Base-by-base conservation (phyloP, 108 stramenopile species). In the Craspedostauros australis region DNA sequence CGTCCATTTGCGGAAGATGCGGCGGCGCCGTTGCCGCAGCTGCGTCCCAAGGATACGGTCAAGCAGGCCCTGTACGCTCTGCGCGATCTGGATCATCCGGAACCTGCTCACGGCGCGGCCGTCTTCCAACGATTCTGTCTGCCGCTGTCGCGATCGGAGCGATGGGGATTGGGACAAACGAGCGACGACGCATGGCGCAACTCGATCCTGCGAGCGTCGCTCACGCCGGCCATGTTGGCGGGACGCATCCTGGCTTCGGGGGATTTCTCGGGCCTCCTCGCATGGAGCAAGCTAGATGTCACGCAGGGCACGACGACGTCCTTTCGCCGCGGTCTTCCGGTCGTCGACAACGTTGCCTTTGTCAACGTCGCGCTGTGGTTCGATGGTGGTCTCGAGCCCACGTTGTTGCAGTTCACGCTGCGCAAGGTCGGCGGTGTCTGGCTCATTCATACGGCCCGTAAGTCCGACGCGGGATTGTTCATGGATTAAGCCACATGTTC, bases 311-410 rank as follows among this genome's bases (percentile, higher is more conserved):
- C 33, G 1, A 32, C 39, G 28, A 44, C 24, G 9, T 20, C 16
- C 5, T 22, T 34, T 16, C 19, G 23, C 20, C 12, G 28, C 16
- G 46, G 42, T 21, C 6, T 41, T 7, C 27, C 14, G 11, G 16
- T 28, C 7, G 39, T 21, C 16, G 22, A 7, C 7, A 47, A 42
- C 15, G 39, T 70, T 16, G 68, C 73, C 2, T 75, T 65, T 57
- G 73, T 75, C 6, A 66, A 75, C 56, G 73, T 60, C 11, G 68
- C 67, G 5, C 48, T 75, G 34, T 75, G 37, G n/a, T 75, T 75
- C 43, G 66, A 32, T 9, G 43, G 38, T n/a, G 73, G 64, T 0
- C 8, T 51, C 23, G 54, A 56, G 25, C 75, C 75, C n/a, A 27
- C 32, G n/a, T 60, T 70, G 14, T 30, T 66, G 14, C 69, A 67